Evolutionary conservation across 2,329 filamentous ascomycete species (phyloP).

Genomic region (Periconia digitata): DNA sequence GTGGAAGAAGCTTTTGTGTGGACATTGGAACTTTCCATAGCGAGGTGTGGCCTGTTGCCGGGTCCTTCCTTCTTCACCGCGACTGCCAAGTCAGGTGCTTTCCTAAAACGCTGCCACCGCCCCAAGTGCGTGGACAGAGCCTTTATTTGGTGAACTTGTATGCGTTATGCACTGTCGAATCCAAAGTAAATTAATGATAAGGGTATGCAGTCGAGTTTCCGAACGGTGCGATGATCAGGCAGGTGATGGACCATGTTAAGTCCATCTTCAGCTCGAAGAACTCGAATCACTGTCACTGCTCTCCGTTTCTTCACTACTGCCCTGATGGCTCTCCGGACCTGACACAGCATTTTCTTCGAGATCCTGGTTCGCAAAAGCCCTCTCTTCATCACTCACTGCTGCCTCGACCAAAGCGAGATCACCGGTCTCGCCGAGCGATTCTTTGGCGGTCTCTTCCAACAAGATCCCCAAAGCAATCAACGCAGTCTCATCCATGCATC

Average conservation of each 20-base stretch:
- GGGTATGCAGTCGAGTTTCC: neutral
- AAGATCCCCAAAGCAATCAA: constrained; percentile 74
- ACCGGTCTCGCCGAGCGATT: constrained; percentile 64
- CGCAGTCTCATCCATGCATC: constrained; percentile 77
- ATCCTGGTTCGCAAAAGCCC: constrained; percentile 1
- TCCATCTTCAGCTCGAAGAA: neutral
- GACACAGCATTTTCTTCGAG: neutral
- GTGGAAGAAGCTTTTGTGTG: neutral
- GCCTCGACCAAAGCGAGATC: constrained; percentile 71
- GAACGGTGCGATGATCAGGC: neutral
- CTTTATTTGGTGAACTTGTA: too few species aligned
- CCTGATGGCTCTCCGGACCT: neutral
- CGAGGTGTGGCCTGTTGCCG: neutral
- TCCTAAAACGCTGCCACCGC: constrained; percentile 13
- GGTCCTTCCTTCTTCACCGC: constrained; percentile 15
- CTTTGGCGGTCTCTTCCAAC: constrained; percentile 68
- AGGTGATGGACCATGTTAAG: neutral
- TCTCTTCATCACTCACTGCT: constrained; percentile 30
- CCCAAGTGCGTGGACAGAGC: neutral
- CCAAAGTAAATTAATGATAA: neutral
- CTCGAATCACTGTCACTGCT: neutral
- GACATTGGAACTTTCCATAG: neutral
- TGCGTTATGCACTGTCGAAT: too few species aligned
- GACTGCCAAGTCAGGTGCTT: constrained; percentile 8
- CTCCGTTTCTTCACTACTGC: neutral